Conservation (phyloP, 2,329 filamentous ascomycete genomes). For the Penicillium glabrum region DNA sequence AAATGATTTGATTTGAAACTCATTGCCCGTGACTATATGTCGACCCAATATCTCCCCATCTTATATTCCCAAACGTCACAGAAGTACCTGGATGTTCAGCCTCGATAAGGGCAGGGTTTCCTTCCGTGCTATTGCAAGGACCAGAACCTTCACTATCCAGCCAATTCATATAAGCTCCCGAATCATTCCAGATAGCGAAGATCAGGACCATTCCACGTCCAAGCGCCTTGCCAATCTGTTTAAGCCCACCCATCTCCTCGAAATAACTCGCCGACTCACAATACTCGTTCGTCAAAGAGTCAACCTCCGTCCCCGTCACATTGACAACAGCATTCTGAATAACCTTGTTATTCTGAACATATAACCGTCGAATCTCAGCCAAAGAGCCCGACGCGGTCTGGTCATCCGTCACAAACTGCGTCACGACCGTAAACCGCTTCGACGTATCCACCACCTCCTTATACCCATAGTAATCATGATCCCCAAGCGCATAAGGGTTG, state of each 20-base stretch:
- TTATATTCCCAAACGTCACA: constrained; percentile 58
- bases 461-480: constrained; percentile 61
- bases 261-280: constrained; percentile 57
- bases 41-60: constrained; percentile 61
- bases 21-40: constrained; percentile 36
- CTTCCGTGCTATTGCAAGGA: constrained; percentile 56
- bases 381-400: constrained; percentile 51
- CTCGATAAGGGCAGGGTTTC: constrained; percentile 51
- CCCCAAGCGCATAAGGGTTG: constrained; percentile 65
- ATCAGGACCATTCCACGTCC: constrained; percentile 61
- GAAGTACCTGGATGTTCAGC: constrained; percentile 49
- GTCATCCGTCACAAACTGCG: constrained; percentile 58
- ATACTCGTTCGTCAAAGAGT: constrained; percentile 56
- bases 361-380: constrained; percentile 59
- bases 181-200: constrained; percentile 59
- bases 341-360: constrained; percentile 60
- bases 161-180: constrained; percentile 57
- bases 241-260: constrained; percentile 52
- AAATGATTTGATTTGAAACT: constrained; percentile 2
- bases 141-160: constrained; percentile 54
- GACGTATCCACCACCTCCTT: constrained; percentile 58
- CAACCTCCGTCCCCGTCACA: constrained; percentile 38
- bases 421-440: constrained; percentile 62
- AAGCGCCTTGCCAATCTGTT: constrained; percentile 56
- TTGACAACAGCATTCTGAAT: constrained; percentile 49